phyloP scores from a whole-genome alignment of 176 grass and related monocot genomes.

The Paspalum notatum region DNA sequence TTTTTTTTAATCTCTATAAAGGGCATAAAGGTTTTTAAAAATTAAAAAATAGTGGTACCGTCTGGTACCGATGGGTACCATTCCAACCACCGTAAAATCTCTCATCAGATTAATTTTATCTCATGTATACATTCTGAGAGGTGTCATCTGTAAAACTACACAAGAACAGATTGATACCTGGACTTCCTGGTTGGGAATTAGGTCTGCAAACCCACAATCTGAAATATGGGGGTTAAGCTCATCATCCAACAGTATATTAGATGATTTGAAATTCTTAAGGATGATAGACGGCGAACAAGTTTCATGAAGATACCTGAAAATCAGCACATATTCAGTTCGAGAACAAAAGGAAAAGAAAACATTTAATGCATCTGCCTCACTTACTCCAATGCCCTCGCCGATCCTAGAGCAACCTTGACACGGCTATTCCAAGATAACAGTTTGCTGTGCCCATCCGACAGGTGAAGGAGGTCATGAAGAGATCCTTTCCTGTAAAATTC shows the following conservation, averaged over 20 bases:
- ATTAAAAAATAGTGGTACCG: too few relatives aligned
- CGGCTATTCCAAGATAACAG: conserved; percentile 78
- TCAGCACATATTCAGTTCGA: conserved; percentile 38
- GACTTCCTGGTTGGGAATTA: conserved; percentile 66
- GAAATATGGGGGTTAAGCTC: conserved; percentile 86
- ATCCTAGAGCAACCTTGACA: conserved; percentile 86
- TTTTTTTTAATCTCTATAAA: too few relatives aligned
- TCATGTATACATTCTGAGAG: not conserved
- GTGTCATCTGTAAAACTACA: not conserved
- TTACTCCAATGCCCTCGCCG: conserved; percentile 91
- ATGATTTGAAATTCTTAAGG: conserved; percentile 96
- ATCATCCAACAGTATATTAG: conserved; percentile 83
- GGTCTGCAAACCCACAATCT: conserved; percentile 71
- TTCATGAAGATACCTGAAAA: conserved; percentile 87
- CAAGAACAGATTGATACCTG: conserved; percentile 54
- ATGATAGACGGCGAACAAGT: conserved; percentile 72
- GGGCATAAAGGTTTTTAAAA: too few relatives aligned
- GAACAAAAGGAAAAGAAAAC: not conserved
- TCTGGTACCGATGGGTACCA: too few relatives aligned
- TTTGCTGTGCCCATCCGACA: conserved; percentile 55
- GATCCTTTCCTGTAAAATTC: conserved; percentile 77
- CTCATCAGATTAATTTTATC: too few relatives aligned
- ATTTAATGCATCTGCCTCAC: conserved; percentile 14
- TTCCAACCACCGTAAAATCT: too few relatives aligned
- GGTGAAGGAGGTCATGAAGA: conserved; percentile 76